Evolutionary conservation across 2,329 filamentous ascomycete genomes (phyloP).

Genomic region (Ambrosiella beaveri): DNA sequence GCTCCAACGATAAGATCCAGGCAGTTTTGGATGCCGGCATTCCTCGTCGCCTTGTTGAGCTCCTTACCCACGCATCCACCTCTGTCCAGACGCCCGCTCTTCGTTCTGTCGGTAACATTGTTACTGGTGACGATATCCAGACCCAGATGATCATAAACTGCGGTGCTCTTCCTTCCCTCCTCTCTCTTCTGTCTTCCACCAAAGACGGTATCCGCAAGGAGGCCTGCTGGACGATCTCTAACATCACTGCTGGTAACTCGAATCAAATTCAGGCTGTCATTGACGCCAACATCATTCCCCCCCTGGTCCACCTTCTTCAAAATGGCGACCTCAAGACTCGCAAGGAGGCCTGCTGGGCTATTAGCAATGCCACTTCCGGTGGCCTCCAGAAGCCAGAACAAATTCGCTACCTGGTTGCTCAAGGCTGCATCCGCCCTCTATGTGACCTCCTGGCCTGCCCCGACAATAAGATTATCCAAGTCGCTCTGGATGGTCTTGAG

Average conservation of each 20-base stretch:
- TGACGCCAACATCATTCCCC: slow-evolving; percentile 91
- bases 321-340: slow-evolving; percentile 98
- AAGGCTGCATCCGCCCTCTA: slow-evolving; percentile 92
- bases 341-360: slow-evolving; percentile 99
- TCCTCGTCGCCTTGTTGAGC: slow-evolving; percentile 84
- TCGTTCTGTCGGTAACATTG: slow-evolving; percentile 94
- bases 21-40: slow-evolving; percentile 97
- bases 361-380: slow-evolving; percentile 94
- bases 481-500: slow-evolving; percentile 91
- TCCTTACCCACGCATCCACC: slow-evolving; percentile 94
- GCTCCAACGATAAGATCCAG: slow-evolving; percentile 98
- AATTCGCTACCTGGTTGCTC: slow-evolving; percentile 82
- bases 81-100: slow-evolving; percentile 96
- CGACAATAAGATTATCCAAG: slow-evolving; percentile 99
- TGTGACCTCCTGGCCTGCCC: slow-evolving; percentile 91
- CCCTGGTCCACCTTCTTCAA: slow-evolving; percentile 84
- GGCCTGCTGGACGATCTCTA: slow-evolving; percentile 99
- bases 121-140: slow-evolving; percentile 95
- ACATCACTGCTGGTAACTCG: slow-evolving; percentile 95
- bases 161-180: slow-evolving; percentile 75
- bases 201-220: slow-evolving; percentile 99
- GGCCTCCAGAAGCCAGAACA: slow-evolving; percentile 97
- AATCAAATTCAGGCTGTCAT: slow-evolving; percentile 94
- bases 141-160: slow-evolving; percentile 99
- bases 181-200: slow-evolving; percentile 84